A percentile compares a stretch with the other conserved stretches of the same genome.
These are phyloP conservation scores for Musa troglodytarum DNA, from an alignment of 176 grass and related monocot species.

Conservation along the genomic window DNA sequence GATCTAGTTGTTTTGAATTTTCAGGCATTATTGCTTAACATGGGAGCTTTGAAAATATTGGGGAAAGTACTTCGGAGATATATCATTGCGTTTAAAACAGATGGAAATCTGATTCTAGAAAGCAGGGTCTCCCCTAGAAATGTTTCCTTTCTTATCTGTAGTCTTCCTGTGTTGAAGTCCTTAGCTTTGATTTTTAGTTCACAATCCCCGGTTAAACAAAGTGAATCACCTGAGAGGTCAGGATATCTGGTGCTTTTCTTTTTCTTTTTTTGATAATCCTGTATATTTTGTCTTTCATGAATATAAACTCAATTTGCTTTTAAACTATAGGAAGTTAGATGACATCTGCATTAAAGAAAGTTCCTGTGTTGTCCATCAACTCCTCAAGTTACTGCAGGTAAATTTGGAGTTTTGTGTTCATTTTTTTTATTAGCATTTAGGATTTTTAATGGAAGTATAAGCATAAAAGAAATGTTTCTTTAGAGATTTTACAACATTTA, in stretches of 20 bases:
- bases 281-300: slow-evolving; percentile 24
- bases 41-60: slow-evolving; percentile 46
- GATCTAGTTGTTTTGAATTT: slow-evolving; percentile 25
- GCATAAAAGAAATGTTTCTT: background rate
- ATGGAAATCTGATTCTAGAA: slow-evolving; percentile 35
- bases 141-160: slow-evolving; percentile 41
- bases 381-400: slow-evolving; percentile 74
- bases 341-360: slow-evolving; percentile 40
- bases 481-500: background rate
- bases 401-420: background rate
- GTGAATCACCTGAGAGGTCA: slow-evolving; percentile 42
- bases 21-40: slow-evolving; percentile 71
- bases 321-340: slow-evolving; percentile 42
- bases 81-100: slow-evolving; percentile 19
- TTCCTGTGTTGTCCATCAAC: slow-evolving; percentile 51
- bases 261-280: background rate
- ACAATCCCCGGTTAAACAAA: slow-evolving; percentile 30
- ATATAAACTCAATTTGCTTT: slow-evolving; percentile 24
- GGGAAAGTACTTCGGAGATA: slow-evolving; percentile 53
- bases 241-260: background rate
- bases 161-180: slow-evolving; percentile 61
- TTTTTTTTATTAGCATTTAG: background rate
- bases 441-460: background rate
- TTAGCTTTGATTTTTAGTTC: slow-evolving; percentile 54
- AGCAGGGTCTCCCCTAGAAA: slow-evolving; percentile 24